phyloP scores from a whole-genome alignment of 2,329 filamentous ascomycete species.

The Monilinia fructigena region DNA sequence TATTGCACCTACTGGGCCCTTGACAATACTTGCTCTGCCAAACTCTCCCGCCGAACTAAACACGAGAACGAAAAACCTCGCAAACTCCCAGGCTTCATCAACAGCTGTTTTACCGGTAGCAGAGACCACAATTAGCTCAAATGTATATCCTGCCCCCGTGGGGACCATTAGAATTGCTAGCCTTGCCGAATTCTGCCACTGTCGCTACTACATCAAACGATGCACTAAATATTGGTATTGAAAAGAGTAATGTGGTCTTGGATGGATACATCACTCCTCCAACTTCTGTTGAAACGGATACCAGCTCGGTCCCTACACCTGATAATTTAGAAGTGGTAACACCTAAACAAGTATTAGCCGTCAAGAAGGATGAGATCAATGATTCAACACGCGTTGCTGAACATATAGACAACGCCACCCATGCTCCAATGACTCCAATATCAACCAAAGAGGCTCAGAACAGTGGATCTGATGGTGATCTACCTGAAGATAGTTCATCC shows the following conservation, averaged over 20 bases:
- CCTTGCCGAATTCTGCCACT: constrained; percentile 49
- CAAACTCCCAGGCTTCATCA: neutral
- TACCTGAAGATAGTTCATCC: constrained; percentile 18
- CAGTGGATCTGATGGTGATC: constrained; percentile 27
- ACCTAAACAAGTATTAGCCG: neutral
- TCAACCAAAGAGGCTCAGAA: constrained; percentile 14
- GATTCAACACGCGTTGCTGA: no score
- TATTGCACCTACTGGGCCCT: constrained; percentile 32
- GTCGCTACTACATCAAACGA: neutral
- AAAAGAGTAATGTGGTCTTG: neutral
- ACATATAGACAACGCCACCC: neutral
- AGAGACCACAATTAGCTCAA: neutral
- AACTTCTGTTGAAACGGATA: neutral
- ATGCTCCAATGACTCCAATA: neutral
- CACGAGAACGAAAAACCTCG: neutral
- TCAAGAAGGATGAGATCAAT: neutral
- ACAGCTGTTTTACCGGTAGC: neutral
- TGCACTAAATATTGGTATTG: neutral
- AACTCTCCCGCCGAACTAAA: constrained; percentile 41
- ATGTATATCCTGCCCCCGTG: constrained; percentile 27
- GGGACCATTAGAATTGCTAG: constrained; percentile 46
- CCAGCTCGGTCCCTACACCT: neutral
- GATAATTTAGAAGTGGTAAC: neutral
- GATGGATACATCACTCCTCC: neutral
- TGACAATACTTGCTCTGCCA: constrained; percentile 53